Base-by-base conservation (phyloP, 495 filamentous ascomycete species). In the Aspergillus biplanus region DNA sequence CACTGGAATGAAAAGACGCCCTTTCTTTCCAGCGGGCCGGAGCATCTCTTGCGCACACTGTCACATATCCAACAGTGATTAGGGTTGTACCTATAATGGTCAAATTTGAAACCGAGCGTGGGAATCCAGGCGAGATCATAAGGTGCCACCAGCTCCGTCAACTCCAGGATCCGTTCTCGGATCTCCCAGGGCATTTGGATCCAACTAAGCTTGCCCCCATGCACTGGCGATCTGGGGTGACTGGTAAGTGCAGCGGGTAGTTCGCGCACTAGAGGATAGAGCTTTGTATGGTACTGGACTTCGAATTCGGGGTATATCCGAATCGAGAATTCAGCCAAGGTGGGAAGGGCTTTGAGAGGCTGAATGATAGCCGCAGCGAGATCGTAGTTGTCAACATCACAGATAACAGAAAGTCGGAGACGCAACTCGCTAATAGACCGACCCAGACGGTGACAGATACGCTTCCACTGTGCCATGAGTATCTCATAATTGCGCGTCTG, bases 71-170 rank as follows among this genome's bases (percentile, higher is more conserved):
- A 54, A 27, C 52, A 54, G 27, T 16, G 16, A 7, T 54, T 54
- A 15, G 34, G 12, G 12, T 54, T 32, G 2, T 12, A 12, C 11
- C 31, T 8, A 32, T 54, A 54, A 32, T 33, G 34, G 52, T 34
- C 52, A 32, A 12, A 54, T 21, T 33, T 32, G n/a, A 50, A 18
- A 21, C 47, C 47, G 0, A 54, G 27, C 7, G 33, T 54, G 27
- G 27, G 33, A 27, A 16, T 34, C 52, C 52, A 54, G 32, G 52
- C 12, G 52, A 54, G 52, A 16, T 54, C 52, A 16, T 33, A 54
- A 9, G 52, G 52, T 12, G 52, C 52, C 12, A 54, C 52, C 13
- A 54, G 52, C 33, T 54, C 52, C 7, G 52, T 54, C 27, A 54
- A 34, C 52, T 54, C 52, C 7, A 54, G 52, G 16, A 54, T 34